phyloP scores from a whole-genome alignment of 2,329 filamentous ascomycete genomes.

The Paecilomyces variotii region DNA sequence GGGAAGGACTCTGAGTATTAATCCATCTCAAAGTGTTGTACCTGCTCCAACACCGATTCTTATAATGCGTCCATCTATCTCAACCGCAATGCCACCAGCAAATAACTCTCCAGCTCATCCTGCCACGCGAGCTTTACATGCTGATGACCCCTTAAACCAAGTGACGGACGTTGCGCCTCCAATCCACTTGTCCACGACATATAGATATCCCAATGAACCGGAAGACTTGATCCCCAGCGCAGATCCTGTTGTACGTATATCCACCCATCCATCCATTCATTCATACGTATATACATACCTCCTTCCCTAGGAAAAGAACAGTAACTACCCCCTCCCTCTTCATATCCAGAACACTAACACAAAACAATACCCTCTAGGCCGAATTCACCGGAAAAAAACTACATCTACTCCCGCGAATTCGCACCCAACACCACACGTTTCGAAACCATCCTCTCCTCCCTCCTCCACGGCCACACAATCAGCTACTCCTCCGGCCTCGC shows the following conservation, averaged over 20 bases:
- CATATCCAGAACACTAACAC: background rate
- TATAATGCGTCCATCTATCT: background rate
- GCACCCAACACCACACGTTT: conserved; percentile 76
- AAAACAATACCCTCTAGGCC: background rate
- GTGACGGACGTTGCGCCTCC: conserved; percentile 27
- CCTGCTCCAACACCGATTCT: no score
- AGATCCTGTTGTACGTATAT: conserved; percentile 46
- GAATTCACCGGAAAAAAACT: background rate
- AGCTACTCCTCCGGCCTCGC: conserved; percentile 80
- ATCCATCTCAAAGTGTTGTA: no score
- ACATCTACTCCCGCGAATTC: conserved; percentile 76
- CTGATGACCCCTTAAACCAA: background rate
- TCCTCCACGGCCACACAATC: conserved; percentile 59
- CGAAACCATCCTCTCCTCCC: conserved; percentile 68
- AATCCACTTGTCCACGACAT: conserved; percentile 77
- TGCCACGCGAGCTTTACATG: background rate
- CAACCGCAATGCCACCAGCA: background rate
- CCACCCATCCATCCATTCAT: background rate
- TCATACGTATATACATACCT: no score
- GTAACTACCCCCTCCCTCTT: background rate
- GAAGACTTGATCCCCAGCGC: conserved; percentile 44
- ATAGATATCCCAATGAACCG: conserved; percentile 62
- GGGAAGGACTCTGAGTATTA: background rate
- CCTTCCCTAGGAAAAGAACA: no score
- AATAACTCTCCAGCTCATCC: background rate